These are phyloP conservation scores for Camillea tinctor DNA, from an alignment of 2,329 filamentous ascomycete species.

Conservation along the genomic window DNA sequence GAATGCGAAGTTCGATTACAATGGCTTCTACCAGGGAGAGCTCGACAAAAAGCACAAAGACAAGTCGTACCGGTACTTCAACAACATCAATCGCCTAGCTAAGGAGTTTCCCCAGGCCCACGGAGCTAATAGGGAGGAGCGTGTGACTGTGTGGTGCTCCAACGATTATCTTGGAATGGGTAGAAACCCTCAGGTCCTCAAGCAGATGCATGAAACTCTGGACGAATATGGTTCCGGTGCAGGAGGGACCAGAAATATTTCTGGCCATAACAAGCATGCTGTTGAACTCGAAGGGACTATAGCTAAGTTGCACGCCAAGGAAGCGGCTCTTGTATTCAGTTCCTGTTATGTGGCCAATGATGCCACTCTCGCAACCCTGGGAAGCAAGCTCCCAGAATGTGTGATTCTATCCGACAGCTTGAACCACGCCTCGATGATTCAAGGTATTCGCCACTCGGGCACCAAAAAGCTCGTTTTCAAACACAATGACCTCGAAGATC, in stretches of 20 bases:
- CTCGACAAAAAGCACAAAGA: constrained; percentile 99
- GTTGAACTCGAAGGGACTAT: constrained; percentile 78
- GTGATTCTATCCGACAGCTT: constrained; percentile 97
- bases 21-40: constrained; percentile 82
- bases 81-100: constrained; percentile 98
- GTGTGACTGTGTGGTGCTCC: constrained; percentile 97
- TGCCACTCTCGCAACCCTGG: constrained; percentile 92
- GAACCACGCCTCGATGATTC: constrained; percentile 99
- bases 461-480: constrained; percentile 98
- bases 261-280: constrained; percentile 94
- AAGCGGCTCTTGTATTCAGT: constrained; percentile 89
- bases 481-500: constrained; percentile 91
- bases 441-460: constrained; percentile 95
- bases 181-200: constrained; percentile 80
- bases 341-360: constrained; percentile 99
- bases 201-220: constrained; percentile 90
- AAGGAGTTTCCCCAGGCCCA: constrained; percentile 95
- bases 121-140: constrained; percentile 77
- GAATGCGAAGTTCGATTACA: constrained; percentile 77
- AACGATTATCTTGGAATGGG: constrained; percentile 99
- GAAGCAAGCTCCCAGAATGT: constrained; percentile 92
- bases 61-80: constrained; percentile 99
- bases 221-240: constrained; percentile 94
- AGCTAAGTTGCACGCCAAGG: constrained; percentile 87
- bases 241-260: constrained; percentile 95